phyloP scores from a whole-genome alignment of 2,329 filamentous ascomycete species.

The Fusarium avenaceum region DNA sequence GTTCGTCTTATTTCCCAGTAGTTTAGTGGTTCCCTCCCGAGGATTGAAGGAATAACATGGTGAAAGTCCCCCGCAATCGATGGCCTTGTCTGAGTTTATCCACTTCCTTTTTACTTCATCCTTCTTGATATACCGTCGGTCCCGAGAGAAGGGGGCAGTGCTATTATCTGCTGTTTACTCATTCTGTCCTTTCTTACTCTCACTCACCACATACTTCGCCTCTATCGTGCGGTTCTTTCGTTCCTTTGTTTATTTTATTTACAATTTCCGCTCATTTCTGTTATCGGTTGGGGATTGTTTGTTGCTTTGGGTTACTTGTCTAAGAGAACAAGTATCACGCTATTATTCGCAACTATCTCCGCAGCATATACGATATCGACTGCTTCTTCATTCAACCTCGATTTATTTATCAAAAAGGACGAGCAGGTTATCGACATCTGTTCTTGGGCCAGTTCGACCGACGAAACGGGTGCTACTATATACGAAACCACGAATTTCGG shows the following conservation, averaged over 20 bases:
- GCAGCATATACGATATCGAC: background rate
- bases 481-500: slow-evolving; percentile 21
- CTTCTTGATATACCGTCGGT: slow-evolving; percentile 6
- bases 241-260: background rate
- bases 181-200: slow-evolving; percentile 3
- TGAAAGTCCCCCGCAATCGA: slow-evolving; percentile 25
- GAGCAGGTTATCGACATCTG: background rate
- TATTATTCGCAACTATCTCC: background rate
- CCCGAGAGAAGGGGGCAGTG: slow-evolving; percentile 33
- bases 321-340: background rate
- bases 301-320: background rate
- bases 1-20: slow-evolving; percentile 31
- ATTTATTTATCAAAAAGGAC: slow-evolving; percentile 5
- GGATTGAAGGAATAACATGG: slow-evolving; percentile 3
- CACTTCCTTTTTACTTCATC: slow-evolving; percentile 4
- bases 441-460: background rate
- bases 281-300: background rate
- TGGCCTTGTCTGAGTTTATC: slow-evolving; percentile 14
- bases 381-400: slow-evolving; percentile 4
- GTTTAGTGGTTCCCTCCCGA: slow-evolving; percentile 1
- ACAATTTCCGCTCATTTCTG: background rate
- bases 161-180: slow-evolving; percentile 3
- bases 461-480: slow-evolving; percentile 2
- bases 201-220: slow-evolving; percentile 6
- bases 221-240: background rate